phyloP scores from a whole-genome alignment of 73 alveolate genomes.

The Paramecium tetraurelia region DNA sequence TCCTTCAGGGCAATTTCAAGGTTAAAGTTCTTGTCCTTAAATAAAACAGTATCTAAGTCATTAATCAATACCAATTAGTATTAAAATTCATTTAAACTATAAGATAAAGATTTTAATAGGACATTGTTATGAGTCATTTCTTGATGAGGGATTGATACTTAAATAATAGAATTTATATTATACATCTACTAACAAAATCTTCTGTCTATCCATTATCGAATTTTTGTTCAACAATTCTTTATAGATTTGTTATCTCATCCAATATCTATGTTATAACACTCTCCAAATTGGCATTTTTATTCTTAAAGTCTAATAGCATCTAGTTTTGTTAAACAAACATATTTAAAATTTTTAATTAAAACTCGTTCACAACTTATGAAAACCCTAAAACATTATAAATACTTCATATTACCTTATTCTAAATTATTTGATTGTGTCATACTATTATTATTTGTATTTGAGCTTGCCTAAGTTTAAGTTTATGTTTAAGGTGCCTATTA shows the following conservation, averaged over 20 bases:
- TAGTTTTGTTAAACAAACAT: constrained; percentile 30
- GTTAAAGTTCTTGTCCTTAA: constrained; percentile 28
- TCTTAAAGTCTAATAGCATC: constrained; percentile 31
- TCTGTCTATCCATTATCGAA: constrained; percentile 11
- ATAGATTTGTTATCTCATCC: constrained; percentile 26
- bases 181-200: constrained; percentile 10
- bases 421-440: background rate
- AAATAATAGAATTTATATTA: background rate
- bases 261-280: background rate
- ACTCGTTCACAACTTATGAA: constrained; percentile 24
- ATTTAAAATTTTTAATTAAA: constrained; percentile 29
- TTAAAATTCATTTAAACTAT: background rate
- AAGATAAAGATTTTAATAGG: background rate
- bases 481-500: background rate
- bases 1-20: constrained; percentile 1
- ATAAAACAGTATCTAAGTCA: constrained; percentile 34
- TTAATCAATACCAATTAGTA: background rate
- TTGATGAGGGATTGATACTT: constrained; percentile 17
- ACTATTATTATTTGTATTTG: background rate
- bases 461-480: background rate
- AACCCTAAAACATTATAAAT: background rate
- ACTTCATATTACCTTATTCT: background rate
- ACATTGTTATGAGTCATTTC: constrained; percentile 14
- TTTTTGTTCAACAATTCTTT: constrained; percentile 29
- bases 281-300: background rate